Evolutionary conservation across 352 stramenopile species (phyloP), one percentile per base, ranked within the genome.

Genomic region (Globisporangium cystogenes): DNA sequence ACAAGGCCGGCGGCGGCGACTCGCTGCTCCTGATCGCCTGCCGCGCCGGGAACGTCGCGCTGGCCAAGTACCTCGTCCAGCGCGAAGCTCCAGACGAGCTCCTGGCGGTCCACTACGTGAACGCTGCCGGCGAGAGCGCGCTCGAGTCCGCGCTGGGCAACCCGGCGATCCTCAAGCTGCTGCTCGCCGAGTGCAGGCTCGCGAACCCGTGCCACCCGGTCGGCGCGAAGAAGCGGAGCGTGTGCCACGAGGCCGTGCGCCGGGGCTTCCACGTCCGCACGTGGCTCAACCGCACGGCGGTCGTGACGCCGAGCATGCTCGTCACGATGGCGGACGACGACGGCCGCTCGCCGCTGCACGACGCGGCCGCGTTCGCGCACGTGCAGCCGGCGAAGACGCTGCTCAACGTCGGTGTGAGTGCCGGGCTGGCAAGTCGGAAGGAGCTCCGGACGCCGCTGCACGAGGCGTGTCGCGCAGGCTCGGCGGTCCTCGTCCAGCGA

Each of bases 21-120:
- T 72, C 68, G 0, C 41, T 78, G 18, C 51, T 81, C 1, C 64
- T 78, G 55, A 35, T 68, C 10, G 68, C 68, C 11, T 72, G 63
- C 24, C 58, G 65, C 15, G 35, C 46, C 7, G 51, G 33, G 20
- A 55, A 67, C 2, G 23, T 64, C 0, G 43, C 23, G 8, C 42
- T 51, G 7, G 59, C 70, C 4, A 56, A 51, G 16, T 72, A 65
- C 12, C 47, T 81, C 11, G 24, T 81, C 0, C 12, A 35, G 18
- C 24, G 21, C 1, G 16, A 29, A 18, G 16, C 18, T n/a, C 27
- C 48, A 33, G 7, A 16, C 5, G 59, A 77, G n/a, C 21, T 72
- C 12, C 54, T 57, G 14, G 51, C 67, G 42, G 48, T 50, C 7
- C 8, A 55, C 4, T 61, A 65, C 23, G 39, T 48, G 18, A 61